These are phyloP conservation scores for Anisogramma anomala DNA, from an alignment of 2,329 filamentous ascomycete genomes.

Conservation along the genomic window DNA sequence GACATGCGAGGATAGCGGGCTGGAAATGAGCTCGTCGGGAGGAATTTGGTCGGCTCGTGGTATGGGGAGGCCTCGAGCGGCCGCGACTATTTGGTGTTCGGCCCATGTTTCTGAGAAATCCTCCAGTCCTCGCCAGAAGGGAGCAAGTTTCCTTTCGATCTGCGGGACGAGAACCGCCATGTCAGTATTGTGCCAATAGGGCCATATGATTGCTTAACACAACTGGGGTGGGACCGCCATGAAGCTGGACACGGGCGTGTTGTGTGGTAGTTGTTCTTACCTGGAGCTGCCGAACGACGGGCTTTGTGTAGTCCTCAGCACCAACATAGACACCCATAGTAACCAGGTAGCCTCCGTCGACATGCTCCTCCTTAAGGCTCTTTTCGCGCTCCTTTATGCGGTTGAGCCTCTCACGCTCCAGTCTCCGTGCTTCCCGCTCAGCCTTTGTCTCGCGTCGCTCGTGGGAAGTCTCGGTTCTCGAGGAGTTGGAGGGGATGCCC, in stretches of 20 bases:
- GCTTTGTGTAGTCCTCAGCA: conserved; percentile 85
- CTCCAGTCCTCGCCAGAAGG: conserved; percentile 89
- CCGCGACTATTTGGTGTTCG: conserved; percentile 89
- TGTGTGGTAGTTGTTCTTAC: conserved; percentile 37
- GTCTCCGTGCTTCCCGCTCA: conserved; percentile 74
- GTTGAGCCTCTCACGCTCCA: conserved; percentile 67
- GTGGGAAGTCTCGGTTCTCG: conserved; percentile 31
- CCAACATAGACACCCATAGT: conserved; percentile 91
- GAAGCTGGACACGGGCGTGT: too few relatives aligned
- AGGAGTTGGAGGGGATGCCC: conserved; percentile 30
- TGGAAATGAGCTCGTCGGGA: conserved; percentile 49
- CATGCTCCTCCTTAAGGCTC: conserved; percentile 81
- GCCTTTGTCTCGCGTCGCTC: conserved; percentile 77
- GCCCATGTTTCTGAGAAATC: conserved; percentile 85
- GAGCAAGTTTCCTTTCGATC: conserved; percentile 86
- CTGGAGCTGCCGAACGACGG: conserved; percentile 78
- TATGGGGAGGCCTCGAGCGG: conserved; percentile 70
- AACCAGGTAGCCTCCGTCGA: conserved; percentile 89
- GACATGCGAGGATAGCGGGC: conserved; percentile 32
- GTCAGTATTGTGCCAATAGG: neutral
- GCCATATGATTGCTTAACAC: too few relatives aligned
- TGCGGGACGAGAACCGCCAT: conserved; percentile 25
- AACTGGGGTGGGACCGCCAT: too few relatives aligned
- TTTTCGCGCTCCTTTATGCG: conserved; percentile 76
- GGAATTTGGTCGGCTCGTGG: conserved; percentile 76